phyloP scores from a whole-genome alignment of 176 grass and related monocot genomes.

The Lolium multiflorum region DNA sequence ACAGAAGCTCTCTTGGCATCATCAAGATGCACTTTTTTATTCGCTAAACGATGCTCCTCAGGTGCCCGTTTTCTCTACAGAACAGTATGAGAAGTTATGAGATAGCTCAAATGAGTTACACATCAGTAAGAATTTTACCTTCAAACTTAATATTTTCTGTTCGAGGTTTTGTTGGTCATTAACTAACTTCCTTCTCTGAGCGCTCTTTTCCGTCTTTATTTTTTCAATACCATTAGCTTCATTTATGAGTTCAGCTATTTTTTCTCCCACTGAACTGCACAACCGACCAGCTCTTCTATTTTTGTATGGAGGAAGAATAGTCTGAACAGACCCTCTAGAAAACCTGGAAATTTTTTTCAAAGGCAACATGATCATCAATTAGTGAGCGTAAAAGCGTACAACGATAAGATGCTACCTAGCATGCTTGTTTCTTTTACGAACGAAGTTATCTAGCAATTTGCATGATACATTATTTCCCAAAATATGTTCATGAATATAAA shows the following conservation, averaged over 20 bases:
- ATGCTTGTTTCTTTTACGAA: background rate
- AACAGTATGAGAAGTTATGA: constrained; percentile 25
- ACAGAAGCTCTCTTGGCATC: constrained; percentile 63
- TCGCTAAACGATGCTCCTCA: constrained; percentile 51
- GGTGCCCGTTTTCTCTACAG: constrained; percentile 59
- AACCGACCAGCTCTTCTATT: constrained; percentile 60
- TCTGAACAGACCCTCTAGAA: constrained; percentile 72
- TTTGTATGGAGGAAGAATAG: constrained; percentile 63
- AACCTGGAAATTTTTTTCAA: constrained; percentile 67
- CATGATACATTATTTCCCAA: constrained; percentile 1
- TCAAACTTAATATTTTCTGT: constrained; percentile 48
- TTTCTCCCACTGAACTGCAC: constrained; percentile 71
- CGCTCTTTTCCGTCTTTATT: constrained; percentile 48
- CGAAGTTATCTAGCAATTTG: constrained; percentile 4
- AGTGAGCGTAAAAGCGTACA: background rate
- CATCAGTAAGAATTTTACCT: constrained; percentile 58
- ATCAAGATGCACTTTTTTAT: constrained; percentile 61
- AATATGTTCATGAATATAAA: background rate
- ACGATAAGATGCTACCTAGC: background rate
- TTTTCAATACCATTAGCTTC: constrained; percentile 55
- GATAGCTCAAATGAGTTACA: constrained; percentile 8
- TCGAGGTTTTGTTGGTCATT: constrained; percentile 40
- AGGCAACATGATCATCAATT: constrained; percentile 20
- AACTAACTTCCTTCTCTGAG: constrained; percentile 38
- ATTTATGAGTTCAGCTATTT: constrained; percentile 55